A percentile compares a stretch with the other conserved stretches of the same genome.
Conservation (phyloP, 2,329 filamentous ascomycete species). For the Ophiostoma himal-ulmi region DNA sequence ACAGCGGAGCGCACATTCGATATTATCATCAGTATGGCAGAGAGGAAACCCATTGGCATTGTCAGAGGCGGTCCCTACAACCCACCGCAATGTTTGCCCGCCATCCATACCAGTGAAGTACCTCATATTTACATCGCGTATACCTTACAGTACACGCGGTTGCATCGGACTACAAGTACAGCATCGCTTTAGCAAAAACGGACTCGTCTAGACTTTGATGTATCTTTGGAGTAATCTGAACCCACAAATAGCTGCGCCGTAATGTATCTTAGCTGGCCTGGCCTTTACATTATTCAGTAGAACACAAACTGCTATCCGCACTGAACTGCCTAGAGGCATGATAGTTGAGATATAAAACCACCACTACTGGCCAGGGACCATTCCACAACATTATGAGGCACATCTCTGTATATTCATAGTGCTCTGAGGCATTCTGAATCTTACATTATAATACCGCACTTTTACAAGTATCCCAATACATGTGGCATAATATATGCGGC, state of each 20-base stretch:
- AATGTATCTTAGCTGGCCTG: not conserved
- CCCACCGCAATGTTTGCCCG: not conserved
- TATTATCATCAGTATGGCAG: not conserved
- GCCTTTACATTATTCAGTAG: not conserved
- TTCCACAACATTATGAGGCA: not conserved
- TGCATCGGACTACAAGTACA: too few species aligned
- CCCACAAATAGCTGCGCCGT: not conserved
- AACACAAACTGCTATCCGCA: not conserved
- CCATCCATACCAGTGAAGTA: not conserved
- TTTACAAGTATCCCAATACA: not conserved
- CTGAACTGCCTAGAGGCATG: not conserved
- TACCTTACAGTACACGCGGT: not conserved
- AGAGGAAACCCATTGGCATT: not conserved
- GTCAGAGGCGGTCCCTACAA: not conserved
- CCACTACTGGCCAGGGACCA: not conserved
- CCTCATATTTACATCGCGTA: not conserved
- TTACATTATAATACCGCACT: not conserved
- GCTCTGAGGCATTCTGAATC: not conserved
- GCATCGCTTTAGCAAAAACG: not conserved
- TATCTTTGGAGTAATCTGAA: too few species aligned
- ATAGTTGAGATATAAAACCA: not conserved
- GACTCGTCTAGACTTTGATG: not conserved
- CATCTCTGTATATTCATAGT: not conserved
- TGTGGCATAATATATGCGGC: not conserved
- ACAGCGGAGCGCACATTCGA: not conserved